Evolutionary conservation across 192 early-diverging fungal species (phyloP), one percentile per base, ranked within the genome.

Genomic region (Lobulomyces angularis): DNA sequence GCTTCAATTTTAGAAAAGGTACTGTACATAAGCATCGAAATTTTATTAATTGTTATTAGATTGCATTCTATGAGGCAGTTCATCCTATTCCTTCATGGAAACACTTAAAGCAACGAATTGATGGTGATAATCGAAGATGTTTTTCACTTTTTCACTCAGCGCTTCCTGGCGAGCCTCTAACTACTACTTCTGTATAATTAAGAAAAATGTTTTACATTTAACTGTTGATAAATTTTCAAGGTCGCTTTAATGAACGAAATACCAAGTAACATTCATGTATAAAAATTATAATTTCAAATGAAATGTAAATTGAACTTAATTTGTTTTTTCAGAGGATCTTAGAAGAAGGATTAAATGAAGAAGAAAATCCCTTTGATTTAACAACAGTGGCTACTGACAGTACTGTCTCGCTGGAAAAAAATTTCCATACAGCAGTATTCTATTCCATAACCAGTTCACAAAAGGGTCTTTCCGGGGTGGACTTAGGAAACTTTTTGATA

Each of bases 371-470:
- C n/a, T n/a, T n/a, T n/a, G n/a, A n/a, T n/a, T n/a, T n/a, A n/a
- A n/a, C n/a, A n/a, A n/a, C n/a, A n/a, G n/a, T n/a, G n/a, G n/a
- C n/a, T n/a, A n/a, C n/a, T n/a, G n/a, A n/a, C n/a, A n/a, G n/a
- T n/a, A n/a, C n/a, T n/a, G n/a, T n/a, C n/a, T n/a, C n/a, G n/a
- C n/a, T n/a, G n/a, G 51, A 32, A 7, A 54, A 70, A 26, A 42
- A 65, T 7, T 54, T 80, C 8, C 58, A 56, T 5, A 76, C 71
- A 43, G 91, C 88, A 8, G 80, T 90, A 1, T 96, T 93, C 52
- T 96, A 96, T 59, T 91, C 91, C 1, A 93, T 96, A 45, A 85
- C 83, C 9, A 83, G 84, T 16, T 57, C 65, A 0, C 87, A 93
- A 49, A 71, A 71, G 26, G 82, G 74, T 48, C 65, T 96, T 7